Evolutionary conservation across 768 basidiomycete species (phyloP).

Genomic region (Leucosporidium creatinivorum): DNA sequence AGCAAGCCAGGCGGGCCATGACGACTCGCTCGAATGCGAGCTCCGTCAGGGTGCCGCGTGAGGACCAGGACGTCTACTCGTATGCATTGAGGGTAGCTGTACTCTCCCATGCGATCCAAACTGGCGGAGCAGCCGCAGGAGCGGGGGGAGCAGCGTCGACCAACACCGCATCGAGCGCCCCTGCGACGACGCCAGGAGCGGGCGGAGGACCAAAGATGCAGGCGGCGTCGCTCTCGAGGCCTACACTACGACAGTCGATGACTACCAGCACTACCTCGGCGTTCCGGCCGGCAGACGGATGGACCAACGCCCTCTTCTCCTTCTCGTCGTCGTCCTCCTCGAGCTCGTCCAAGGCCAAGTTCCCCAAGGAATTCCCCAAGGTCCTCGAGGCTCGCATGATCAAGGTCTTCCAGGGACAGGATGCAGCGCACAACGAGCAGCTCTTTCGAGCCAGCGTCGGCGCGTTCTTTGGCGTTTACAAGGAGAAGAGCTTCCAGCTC

Average conservation of each 20-base stretch:
- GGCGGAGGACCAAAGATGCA: background rate
- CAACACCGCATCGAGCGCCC: no score
- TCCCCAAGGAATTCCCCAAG: slow-evolving; percentile 88
- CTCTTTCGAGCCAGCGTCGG: slow-evolving; percentile 82
- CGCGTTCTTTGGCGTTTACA: slow-evolving; percentile 84
- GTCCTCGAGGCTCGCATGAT: slow-evolving; percentile 82
- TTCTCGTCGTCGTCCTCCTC: slow-evolving; percentile 4
- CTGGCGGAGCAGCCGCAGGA: no score
- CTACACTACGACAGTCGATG: no score
- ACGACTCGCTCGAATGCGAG: background rate
- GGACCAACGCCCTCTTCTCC: slow-evolving; percentile 25
- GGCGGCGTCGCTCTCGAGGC: background rate
- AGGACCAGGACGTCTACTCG: slow-evolving; percentile 6
- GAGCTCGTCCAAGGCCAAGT: slow-evolving; percentile 41
- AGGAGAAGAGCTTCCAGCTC: slow-evolving; percentile 71
- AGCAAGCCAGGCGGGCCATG: background rate
- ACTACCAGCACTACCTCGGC: background rate
- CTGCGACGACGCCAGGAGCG: no score
- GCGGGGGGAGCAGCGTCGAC: no score
- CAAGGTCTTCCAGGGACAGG: slow-evolving; percentile 87
- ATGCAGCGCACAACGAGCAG: slow-evolving; percentile 58
- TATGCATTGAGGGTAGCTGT: slow-evolving; percentile 2
- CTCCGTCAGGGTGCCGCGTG: background rate
- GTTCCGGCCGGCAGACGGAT: slow-evolving; percentile 20
- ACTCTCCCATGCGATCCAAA: background rate